These are phyloP conservation scores for Aquanectria penicillioides DNA, from an alignment of 2,329 filamentous ascomycete genomes.

Conservation along the genomic window DNA sequence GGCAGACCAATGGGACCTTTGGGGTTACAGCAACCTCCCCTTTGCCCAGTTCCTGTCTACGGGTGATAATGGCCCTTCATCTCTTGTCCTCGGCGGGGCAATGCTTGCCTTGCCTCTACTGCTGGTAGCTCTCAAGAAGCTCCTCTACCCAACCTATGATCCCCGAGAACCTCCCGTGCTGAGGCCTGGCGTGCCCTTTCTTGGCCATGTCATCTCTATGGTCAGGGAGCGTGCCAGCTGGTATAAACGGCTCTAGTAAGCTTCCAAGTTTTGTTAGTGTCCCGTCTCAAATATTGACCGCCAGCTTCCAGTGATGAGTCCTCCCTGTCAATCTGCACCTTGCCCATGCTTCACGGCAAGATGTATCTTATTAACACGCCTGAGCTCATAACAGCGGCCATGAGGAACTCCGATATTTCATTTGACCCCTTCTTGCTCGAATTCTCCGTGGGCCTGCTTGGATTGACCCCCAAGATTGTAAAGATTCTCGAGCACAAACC, in stretches of 20 bases:
- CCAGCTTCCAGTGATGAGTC: slow-evolving; percentile 26
- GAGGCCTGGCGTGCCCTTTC: slow-evolving; percentile 22
- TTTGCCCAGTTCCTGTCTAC: too few relatives aligned
- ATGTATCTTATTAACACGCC: slow-evolving; percentile 56
- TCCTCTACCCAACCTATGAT: slow-evolving; percentile 10
- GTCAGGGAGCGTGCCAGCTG: slow-evolving; percentile 21
- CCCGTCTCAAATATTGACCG: neutral
- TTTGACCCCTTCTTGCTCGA: slow-evolving; percentile 54
- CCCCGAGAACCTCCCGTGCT: slow-evolving; percentile 24
- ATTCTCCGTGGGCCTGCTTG: slow-evolving; percentile 31
- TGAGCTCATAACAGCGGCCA: slow-evolving; percentile 47
- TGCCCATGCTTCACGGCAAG: slow-evolving; percentile 54
- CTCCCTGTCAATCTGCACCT: slow-evolving; percentile 50
- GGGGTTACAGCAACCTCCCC: too few relatives aligned
- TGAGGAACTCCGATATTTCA: slow-evolving; percentile 51
- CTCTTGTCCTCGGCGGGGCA: too few relatives aligned
- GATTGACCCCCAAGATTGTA: slow-evolving; percentile 6
- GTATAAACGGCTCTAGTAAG: slow-evolving; percentile 16
- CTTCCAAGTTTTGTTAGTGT: too few relatives aligned
- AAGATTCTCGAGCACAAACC: neutral
- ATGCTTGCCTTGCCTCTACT: neutral
- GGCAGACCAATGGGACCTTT: too few relatives aligned
- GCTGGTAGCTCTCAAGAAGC: neutral
- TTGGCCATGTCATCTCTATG: slow-evolving; percentile 32
- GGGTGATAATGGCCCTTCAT: too few relatives aligned